Evolutionary conservation across 2,329 filamentous ascomycete species (phyloP).

Genomic region (Chaetomiaceae sp.): DNA sequence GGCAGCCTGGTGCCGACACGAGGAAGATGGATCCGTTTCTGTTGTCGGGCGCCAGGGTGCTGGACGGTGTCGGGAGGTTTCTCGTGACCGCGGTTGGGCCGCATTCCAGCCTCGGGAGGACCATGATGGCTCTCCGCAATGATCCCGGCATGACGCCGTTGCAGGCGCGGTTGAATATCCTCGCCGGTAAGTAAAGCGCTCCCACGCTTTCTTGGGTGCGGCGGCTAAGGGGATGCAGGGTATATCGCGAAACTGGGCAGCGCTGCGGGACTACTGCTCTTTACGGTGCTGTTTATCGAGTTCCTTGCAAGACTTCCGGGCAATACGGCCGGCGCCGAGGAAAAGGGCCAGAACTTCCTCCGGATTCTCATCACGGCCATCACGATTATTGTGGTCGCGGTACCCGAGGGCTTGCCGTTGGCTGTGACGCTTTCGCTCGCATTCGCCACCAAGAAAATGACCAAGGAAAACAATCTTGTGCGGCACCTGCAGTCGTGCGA

Average conservation of each 20-base stretch:
- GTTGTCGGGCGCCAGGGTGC: constrained; percentile 75
- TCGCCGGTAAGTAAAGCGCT: too few species aligned
- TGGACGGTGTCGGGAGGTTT: constrained; percentile 72
- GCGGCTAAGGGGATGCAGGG: too few species aligned
- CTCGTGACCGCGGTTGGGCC: constrained; percentile 69
- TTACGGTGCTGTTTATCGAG: constrained; percentile 80
- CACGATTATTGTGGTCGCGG: constrained; percentile 74
- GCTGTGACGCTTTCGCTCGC: constrained; percentile 72
- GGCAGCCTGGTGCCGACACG: constrained; percentile 59
- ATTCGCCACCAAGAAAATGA: constrained; percentile 72
- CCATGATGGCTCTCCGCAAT: constrained; percentile 68
- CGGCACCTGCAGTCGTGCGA: constrained; percentile 73
- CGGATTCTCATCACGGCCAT: constrained; percentile 74
- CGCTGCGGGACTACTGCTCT: constrained; percentile 71
- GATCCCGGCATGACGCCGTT: constrained; percentile 71
- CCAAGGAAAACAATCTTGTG: constrained; percentile 73
- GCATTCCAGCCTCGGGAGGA: constrained; percentile 71
- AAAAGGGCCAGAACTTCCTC: constrained; percentile 75
- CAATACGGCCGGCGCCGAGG: constrained; percentile 49
- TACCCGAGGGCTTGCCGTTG: constrained; percentile 71
- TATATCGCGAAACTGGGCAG: constrained; percentile 76
- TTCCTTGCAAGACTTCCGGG: constrained; percentile 66
- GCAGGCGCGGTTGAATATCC: constrained; percentile 69
- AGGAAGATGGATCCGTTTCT: constrained; percentile 80
- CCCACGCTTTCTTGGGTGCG: too few species aligned